Percentiles rank a stretch among this genome's conserved stretches.
These are phyloP conservation scores for Coprinopsis sp. DNA, from an alignment of 768 basidiomycete species.

Conservation along the genomic window DNA sequence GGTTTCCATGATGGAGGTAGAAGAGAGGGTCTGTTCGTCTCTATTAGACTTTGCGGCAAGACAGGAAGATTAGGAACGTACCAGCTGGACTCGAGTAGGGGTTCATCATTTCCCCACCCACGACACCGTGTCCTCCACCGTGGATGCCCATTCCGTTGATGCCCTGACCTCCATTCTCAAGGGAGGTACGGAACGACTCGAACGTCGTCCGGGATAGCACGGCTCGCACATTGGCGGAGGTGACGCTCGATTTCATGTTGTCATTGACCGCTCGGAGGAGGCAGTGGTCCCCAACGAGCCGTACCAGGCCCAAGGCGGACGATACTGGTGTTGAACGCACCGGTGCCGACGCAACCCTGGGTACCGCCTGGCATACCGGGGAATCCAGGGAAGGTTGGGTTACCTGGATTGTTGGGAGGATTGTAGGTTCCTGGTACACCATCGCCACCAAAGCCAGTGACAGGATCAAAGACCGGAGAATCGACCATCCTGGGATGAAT, in stretches of 20 bases:
- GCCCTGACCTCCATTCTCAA: neutral
- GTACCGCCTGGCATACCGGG: neutral
- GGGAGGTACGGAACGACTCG: neutral
- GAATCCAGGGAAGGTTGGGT: neutral
- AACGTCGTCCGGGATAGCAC: neutral
- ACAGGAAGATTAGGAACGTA: neutral
- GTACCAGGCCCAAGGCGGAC: slow-evolving; percentile 1
- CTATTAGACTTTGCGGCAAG: neutral
- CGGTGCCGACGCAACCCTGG: slow-evolving; percentile 2
- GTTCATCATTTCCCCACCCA: slow-evolving; percentile 5
- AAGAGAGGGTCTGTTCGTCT: neutral
- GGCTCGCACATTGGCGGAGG: neutral
- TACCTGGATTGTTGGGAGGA: neutral
- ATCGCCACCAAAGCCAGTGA: slow-evolving; percentile 6
- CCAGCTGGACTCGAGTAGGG: neutral
- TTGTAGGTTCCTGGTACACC: slow-evolving; percentile 3
- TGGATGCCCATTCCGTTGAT: slow-evolving; percentile 3
- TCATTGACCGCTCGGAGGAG: slow-evolving; percentile 1
- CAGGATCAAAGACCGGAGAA: slow-evolving; percentile 4
- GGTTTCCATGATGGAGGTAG: slow-evolving; percentile 4
- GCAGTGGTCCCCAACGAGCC: slow-evolving; percentile 3
- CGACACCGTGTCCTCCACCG: neutral
- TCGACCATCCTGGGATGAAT: neutral
- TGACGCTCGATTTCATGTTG: neutral
- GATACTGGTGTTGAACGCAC: neutral